Conservation (phyloP, 495 filamentous ascomycete genomes). For the Penicillium soppii region DNA sequence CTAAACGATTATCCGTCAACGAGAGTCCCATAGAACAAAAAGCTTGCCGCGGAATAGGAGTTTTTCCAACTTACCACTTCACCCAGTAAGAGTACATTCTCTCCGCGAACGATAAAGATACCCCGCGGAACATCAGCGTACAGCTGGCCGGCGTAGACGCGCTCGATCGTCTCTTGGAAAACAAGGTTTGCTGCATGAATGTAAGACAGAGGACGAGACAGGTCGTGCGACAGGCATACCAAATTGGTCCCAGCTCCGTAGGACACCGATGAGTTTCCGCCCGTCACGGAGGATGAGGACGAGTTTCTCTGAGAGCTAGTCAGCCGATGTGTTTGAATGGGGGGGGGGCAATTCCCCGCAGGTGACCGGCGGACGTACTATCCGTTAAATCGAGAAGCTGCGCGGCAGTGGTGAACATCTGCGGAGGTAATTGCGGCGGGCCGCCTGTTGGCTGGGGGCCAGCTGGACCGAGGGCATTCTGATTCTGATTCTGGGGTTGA, state of each 20-base stretch:
- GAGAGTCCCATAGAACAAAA: no score
- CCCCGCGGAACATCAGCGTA: conserved; percentile 83
- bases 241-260: conserved; percentile 98
- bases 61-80: conserved; percentile 80
- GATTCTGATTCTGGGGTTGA: no score
- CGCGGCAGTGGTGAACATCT: conserved; percentile 98
- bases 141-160: conserved; percentile 69
- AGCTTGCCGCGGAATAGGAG: no score
- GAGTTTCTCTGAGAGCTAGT: conserved; percentile 73
- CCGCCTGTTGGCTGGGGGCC: conserved; percentile 30
- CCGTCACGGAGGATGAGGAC: conserved; percentile 88
- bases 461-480: conserved; percentile 22
- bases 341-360: no score
- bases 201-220: conserved; percentile 8
- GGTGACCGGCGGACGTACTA: conserved; percentile 55
- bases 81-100: conserved; percentile 88
- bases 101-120: conserved; percentile 85
- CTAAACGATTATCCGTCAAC: no score
- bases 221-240: conserved; percentile 53
- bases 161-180: conserved; percentile 85
- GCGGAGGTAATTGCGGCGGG: conserved; percentile 55
- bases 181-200: conserved; percentile 76
- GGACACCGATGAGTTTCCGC: conserved; percentile 85
- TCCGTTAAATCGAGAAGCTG: conserved; percentile 94
- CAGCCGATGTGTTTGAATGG: conserved; percentile 8